Conservation (phyloP, 192 early-diverging fungal genomes). For the Coemansia sp. region DNA sequence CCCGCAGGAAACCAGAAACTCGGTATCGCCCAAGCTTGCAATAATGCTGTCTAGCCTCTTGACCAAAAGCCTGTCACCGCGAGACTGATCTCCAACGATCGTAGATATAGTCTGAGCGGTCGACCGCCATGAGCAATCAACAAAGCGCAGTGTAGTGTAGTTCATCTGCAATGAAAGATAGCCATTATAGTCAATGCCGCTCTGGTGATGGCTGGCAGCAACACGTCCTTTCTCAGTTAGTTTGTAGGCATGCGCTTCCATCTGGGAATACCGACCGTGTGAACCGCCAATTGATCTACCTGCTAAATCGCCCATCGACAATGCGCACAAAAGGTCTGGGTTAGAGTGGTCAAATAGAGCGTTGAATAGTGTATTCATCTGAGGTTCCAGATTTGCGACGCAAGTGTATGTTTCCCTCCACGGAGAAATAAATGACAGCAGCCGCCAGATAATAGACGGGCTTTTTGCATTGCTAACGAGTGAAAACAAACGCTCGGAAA, state of each 20-base stretch:
- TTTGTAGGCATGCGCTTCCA: background rate
- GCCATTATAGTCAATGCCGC: background rate
- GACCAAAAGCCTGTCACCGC: background rate
- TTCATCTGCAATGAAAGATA: constrained; percentile 31
- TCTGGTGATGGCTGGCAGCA: background rate
- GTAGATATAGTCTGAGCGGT: constrained; percentile 14
- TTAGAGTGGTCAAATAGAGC: constrained; percentile 20
- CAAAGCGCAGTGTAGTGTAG: background rate
- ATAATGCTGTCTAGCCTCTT: constrained; percentile 9
- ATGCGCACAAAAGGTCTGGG: constrained; percentile 14
- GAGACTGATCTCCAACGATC: background rate
- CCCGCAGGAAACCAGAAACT: constrained; percentile 27
- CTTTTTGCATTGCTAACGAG: constrained; percentile 21
- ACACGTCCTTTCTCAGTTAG: background rate
- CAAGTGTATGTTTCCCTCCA: constrained; percentile 31
- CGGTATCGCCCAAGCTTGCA: constrained; percentile 14
- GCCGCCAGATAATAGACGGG: constrained; percentile 29
- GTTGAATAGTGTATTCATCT: constrained; percentile 12
- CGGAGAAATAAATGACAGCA: constrained; percentile 34
- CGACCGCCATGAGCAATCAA: constrained; percentile 6
- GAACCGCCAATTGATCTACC: background rate
- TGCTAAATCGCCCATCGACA: constrained; percentile 15
- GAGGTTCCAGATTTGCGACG: constrained; percentile 19
- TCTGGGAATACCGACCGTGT: background rate
- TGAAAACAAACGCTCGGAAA: constrained; percentile 31